Evolutionary conservation across 257 asterid genomes (phyloP), one percentile per base, ranked within the genome.

Genomic region (Apocynum venetum): DNA sequence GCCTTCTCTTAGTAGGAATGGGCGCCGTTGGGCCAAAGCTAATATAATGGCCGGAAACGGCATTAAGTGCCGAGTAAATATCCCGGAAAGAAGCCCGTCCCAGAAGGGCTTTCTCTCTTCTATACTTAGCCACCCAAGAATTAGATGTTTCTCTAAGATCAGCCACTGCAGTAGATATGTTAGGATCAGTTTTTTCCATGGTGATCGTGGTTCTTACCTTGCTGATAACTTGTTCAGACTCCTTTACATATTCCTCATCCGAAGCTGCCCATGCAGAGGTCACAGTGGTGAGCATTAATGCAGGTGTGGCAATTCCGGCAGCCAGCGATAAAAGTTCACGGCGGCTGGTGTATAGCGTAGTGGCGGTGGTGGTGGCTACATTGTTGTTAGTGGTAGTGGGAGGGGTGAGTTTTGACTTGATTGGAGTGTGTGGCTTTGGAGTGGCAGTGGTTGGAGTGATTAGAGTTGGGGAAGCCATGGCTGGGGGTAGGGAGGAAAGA

Each of bases 11-110:
- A 0, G 89, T 86, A 71, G 98, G 99, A 12, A 96, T 86, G 0
- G 97, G 98, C 4, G 99, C 91, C 0, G 98, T 93, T 38, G 99
- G 99, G 8, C 98, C 99, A 61, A 96, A 95, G 78, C 98, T 95
- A 69, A 93, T 84, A 74, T 93, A 91, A 73, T 95, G 99, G 79
- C 99, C 99, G 60, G 98, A 93, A 61, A 95, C 98, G 3, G 99
- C 99, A 48, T 95, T 91, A 0, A 93, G 91, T 46, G 99, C 99
- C 72, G 99, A 91, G 74, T 96, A 91, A 67, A 96, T 87, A 59
- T 96, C 99, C 5, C 99, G 87, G 85, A 96, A 91, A 0, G 98
- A 96, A 12, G 93, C 67, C 83, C 97, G 86, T 6, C 94, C 97
- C 68, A 96, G 76, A 0, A 96, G 86, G 4, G 87, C 68, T 74